Evolutionary conservation across 352 stramenopile species (phyloP).

Genomic region (Globisporangium echinulatum): DNA sequence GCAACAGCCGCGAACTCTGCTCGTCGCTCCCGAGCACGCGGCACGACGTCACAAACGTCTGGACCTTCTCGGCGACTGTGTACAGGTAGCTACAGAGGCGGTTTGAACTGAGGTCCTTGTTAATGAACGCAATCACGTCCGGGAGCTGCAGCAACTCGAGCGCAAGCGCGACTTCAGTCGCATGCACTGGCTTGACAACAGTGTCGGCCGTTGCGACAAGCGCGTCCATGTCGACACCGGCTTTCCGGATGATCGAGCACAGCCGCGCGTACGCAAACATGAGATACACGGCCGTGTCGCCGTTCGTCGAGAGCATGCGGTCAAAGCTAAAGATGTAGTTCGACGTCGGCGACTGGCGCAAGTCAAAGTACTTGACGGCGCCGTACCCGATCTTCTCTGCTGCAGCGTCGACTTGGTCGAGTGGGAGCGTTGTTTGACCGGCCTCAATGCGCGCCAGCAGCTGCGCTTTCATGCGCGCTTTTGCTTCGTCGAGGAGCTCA

Average conservation of each 20-base stretch:
- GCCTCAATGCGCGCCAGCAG: too few species aligned
- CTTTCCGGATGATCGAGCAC: conserved; percentile 67
- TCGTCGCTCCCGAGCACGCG: conserved; percentile 57
- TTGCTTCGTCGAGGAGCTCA: too few species aligned
- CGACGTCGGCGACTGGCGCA: conserved; percentile 74
- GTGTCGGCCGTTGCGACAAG: conserved; percentile 17
- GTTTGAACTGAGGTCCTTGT: conserved; percentile 63
- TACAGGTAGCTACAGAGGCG: conserved; percentile 82
- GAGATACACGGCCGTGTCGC: conserved; percentile 81
- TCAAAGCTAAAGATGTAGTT: conserved; percentile 87
- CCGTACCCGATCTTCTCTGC: conserved; percentile 48
- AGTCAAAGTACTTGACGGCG: conserved; percentile 78
- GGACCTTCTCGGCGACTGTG: conserved; percentile 69
- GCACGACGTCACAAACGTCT: conserved; percentile 79
- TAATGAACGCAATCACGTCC: conserved; percentile 51
- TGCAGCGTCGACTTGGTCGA: too few species aligned
- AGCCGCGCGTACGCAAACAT: conserved; percentile 75
- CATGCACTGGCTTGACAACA: conserved; percentile 30
- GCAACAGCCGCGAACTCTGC: conserved; percentile 58
- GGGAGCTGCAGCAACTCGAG: conserved; percentile 75
- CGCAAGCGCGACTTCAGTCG: conserved; percentile 58
- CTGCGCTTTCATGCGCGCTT: too few species aligned
- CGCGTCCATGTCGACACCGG: conserved; percentile 22
- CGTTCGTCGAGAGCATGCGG: conserved; percentile 74
- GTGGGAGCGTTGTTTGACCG: too few species aligned